Conservation (phyloP, 2,329 filamentous ascomycete species). For the Paracorniculantispora psalliotae region DNA sequence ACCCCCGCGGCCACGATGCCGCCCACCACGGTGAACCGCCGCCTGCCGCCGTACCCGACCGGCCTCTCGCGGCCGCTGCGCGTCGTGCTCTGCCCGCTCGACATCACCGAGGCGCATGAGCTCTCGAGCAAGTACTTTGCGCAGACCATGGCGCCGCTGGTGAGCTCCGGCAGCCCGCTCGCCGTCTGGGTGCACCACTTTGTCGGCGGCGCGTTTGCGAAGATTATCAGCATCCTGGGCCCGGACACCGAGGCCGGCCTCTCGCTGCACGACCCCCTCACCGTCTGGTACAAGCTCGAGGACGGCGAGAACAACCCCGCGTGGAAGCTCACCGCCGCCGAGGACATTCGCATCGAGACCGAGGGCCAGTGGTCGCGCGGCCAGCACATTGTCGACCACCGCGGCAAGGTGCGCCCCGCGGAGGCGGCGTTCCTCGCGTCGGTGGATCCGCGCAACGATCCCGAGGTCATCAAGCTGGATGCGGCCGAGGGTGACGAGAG, state of each 20-base stretch:
- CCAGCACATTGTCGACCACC: constrained; percentile 79
- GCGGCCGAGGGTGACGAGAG: constrained; percentile 64
- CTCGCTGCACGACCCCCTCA: constrained; percentile 72
- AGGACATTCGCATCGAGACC: constrained; percentile 88
- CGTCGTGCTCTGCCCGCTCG: constrained; percentile 68
- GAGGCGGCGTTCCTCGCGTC: constrained; percentile 36
- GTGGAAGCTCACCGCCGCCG: constrained; percentile 55
- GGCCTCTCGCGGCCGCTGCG: constrained; percentile 59
- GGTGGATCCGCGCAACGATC: constrained; percentile 36
- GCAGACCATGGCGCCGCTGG: constrained; percentile 47
- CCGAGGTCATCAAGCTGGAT: constrained; percentile 35
- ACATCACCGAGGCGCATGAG: constrained; percentile 69
- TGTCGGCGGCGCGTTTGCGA: constrained; percentile 63
- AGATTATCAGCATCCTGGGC: constrained; percentile 59
- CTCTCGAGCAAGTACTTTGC: constrained; percentile 58
- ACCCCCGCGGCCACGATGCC: constrained; percentile 78
- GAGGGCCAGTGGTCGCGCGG: constrained; percentile 91
- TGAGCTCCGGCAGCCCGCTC: constrained; percentile 63
- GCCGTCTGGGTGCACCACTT: constrained; percentile 70
- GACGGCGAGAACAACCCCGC: constrained; percentile 37
- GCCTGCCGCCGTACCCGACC: constrained; percentile 57
- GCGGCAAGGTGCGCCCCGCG: constrained; percentile 52
- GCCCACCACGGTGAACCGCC: constrained; percentile 48
- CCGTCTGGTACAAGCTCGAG: constrained; percentile 72
- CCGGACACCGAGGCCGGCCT: constrained; percentile 55